Base-by-base conservation (phyloP, 2,329 filamentous ascomycete species). In the Fusarium sp. region DNA sequence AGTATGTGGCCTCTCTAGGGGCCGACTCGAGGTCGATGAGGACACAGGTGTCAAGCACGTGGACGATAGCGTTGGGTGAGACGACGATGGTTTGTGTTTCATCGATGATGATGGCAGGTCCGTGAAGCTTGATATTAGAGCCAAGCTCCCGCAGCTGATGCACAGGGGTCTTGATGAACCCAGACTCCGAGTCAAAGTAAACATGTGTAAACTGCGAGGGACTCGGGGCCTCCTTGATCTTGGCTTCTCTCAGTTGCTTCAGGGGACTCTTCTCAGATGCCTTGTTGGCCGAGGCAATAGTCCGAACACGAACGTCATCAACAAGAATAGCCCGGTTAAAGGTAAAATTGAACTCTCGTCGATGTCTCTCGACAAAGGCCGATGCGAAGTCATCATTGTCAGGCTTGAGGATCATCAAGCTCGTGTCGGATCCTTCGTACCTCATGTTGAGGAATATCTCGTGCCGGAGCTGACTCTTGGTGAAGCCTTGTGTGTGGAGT, bases 61-160 rank as follows among this genome's bases (percentile, higher is more conserved):
- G 3, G 72, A 80, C 1, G 82, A 46, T 81, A 10, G 75, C 79
- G 9, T 80, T 74, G 2, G 73, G 72, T 0, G 82, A 81, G 2
- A 91, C 91, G 10, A 95, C 88, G 4, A 95, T 93, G 0, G 93
- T 94, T 79, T 94, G 92, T 2, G 90, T 92, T 22, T 89, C 88
- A 79, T 92, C 92, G 46, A 91, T 91, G 62, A 94, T 87, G 69
- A 94, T 60, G 0, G 83, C 82, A 2, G 83, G 83, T 0, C 84
- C 83, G 4, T 53, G 12, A 8, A 80, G 55, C 4, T 64, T 59
- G 10, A 71, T 67, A 2, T 71, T 72, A 0, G 71, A 67, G 2
- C 63, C 20, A 1, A 80, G 64, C 8, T 68, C 65, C 10, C 78
- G 70, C 3, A 81, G 74, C 14, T 74, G 70, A 29, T 77, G 79